phyloP scores from a whole-genome alignment of 306 rosid genomes.

The Pachyrhizus erosus region DNA sequence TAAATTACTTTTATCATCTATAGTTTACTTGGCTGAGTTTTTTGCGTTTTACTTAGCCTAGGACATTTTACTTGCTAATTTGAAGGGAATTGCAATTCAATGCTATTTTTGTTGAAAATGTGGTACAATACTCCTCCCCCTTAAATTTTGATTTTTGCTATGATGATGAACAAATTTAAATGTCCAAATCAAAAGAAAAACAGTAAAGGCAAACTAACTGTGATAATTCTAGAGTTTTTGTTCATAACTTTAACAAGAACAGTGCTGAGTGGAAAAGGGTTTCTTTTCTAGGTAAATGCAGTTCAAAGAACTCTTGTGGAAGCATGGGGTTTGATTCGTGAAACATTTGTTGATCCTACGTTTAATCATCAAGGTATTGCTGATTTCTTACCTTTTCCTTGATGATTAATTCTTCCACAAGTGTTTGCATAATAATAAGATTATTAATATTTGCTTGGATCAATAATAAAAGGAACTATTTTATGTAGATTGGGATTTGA shows the following conservation, averaged over 20 bases:
- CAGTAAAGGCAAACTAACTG: background rate
- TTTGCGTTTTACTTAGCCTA: background rate
- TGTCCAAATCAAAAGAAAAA: background rate
- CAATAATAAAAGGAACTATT: background rate
- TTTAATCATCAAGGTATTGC: slow-evolving; percentile 91
- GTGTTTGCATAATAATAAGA: background rate
- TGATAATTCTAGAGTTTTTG: slow-evolving; percentile 7
- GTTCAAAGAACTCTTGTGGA: slow-evolving; percentile 98
- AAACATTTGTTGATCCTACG: slow-evolving; percentile 93
- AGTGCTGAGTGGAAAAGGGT: slow-evolving; percentile 31
- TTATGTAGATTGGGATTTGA: slow-evolving; percentile 87
- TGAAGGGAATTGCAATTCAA: too few species aligned
- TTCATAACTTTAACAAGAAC: slow-evolving; percentile 29
- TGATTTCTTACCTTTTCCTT: background rate
- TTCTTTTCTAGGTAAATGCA: slow-evolving; percentile 82
- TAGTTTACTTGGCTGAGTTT: background rate
- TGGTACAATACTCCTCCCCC: background rate
- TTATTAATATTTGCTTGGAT: slow-evolving; percentile 4
- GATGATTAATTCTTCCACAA: background rate
- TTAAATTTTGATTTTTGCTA: too few species aligned
- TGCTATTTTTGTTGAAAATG: background rate
- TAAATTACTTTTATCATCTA: too few species aligned
- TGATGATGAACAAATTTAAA: background rate
- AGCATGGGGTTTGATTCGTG: slow-evolving; percentile 97
- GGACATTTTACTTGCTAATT: background rate